Evolutionary conservation across 805 yeast genomes (phyloP).

Genomic region (Wilhelminamyces savonicus): DNA sequence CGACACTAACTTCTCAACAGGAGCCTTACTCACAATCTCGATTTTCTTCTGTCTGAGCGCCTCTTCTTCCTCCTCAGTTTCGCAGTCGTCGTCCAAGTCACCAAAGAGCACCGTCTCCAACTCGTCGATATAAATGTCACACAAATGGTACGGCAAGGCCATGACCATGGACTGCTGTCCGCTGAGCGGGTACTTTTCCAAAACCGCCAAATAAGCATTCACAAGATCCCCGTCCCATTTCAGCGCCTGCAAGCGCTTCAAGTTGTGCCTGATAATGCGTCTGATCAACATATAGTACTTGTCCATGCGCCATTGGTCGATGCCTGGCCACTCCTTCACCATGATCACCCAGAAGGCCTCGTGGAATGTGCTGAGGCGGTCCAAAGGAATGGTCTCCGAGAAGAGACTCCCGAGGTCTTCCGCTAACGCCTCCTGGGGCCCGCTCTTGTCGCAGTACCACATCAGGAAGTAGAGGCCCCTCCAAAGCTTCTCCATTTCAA

Average conservation of each 20-base stretch:
- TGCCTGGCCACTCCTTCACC: conserved; percentile 71
- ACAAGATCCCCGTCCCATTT: conserved; percentile 52
- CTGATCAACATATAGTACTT: conserved; percentile 80
- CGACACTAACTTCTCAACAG: conserved; percentile 48
- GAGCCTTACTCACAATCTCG: conserved; percentile 38
- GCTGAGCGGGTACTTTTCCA: conserved; percentile 44
- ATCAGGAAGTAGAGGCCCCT: conserved; percentile 90
- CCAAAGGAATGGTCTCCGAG: conserved; percentile 35
- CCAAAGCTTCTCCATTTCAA: conserved; percentile 83
- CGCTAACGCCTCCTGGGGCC: conserved; percentile 85
- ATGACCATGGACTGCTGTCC: conserved; percentile 57
- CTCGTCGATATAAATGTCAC: conserved; percentile 83
- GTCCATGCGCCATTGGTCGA: conserved; percentile 85
- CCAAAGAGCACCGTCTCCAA: conserved; percentile 59
- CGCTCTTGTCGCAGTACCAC: conserved; percentile 96
- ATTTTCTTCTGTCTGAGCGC: conserved; percentile 21
- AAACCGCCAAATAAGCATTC: conserved; percentile 36
- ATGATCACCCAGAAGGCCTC: conserved; percentile 79
- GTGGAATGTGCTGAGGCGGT: conserved; percentile 46
- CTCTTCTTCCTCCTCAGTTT: conserved; percentile 33
- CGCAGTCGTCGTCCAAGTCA: conserved; percentile 32
- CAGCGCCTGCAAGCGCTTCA: conserved; percentile 47
- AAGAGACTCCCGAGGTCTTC: conserved; percentile 58
- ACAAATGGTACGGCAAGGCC: conserved; percentile 77
- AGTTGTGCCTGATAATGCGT: conserved; percentile 60